Percentiles rank a stretch among this genome's conserved stretches.
Conservation (phyloP, 129 eudicot species). For the Artemisia tridentata region DNA sequence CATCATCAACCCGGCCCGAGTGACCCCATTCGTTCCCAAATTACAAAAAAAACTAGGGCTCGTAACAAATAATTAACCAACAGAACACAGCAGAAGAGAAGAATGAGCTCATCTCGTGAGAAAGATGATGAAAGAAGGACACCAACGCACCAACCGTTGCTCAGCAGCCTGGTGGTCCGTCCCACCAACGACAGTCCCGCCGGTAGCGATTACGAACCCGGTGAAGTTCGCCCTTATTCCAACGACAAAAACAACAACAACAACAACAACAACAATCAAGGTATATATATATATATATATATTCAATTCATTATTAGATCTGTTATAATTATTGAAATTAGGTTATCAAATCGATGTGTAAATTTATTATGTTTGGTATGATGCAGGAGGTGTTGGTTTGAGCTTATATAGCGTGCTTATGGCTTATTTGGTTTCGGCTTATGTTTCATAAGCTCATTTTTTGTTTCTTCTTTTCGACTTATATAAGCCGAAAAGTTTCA, state of each 20-base stretch:
- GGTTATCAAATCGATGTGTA: too few species aligned
- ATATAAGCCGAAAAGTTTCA: too few species aligned
- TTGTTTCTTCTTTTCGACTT: too few species aligned
- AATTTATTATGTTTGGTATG: too few species aligned
- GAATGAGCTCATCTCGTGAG: slow-evolving; percentile 48
- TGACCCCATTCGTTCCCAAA: not conserved
- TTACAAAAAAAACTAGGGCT: slow-evolving; percentile 22
- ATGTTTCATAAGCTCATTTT: too few species aligned
- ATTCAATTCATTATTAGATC: too few species aligned
- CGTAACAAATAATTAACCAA: slow-evolving; percentile 2
- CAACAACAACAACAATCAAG: not conserved
- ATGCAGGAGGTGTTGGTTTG: too few species aligned
- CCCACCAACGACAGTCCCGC: slow-evolving; percentile 56
- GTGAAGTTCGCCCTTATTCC: slow-evolving; percentile 85
- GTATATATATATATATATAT: too few species aligned
- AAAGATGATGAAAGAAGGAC: slow-evolving; percentile 55
- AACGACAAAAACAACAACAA: slow-evolving; percentile 31
- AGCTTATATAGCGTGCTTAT: too few species aligned
- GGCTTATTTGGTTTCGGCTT: too few species aligned
- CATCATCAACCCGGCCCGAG: not conserved
- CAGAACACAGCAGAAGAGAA: slow-evolving; percentile 19
- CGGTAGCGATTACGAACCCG: slow-evolving; percentile 86
- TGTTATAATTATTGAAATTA: too few species aligned
- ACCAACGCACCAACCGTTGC: slow-evolving; percentile 77
- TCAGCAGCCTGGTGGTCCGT: slow-evolving; percentile 93